phyloP scores from a whole-genome alignment of 352 stramenopile genomes.

The Blastocystis sp. region DNA sequence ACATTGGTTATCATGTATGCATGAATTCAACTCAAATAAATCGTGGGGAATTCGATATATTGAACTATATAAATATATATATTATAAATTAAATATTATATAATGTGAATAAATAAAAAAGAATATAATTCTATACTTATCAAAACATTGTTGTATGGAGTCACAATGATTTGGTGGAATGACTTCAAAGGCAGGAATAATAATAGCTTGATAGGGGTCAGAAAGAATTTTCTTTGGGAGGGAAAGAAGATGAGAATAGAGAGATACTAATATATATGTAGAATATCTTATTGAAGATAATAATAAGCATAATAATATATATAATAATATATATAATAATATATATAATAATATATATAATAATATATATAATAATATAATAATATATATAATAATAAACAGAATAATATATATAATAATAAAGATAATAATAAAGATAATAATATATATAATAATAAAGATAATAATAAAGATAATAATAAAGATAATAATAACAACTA shows the following conservation, averaged over 20 bases:
- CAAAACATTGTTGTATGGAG: background rate
- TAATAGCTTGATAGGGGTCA: constrained; percentile 2
- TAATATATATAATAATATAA: too few species aligned
- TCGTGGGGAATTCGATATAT: constrained; percentile 31
- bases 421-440: too few species aligned
- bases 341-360: too few species aligned
- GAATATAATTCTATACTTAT: constrained; percentile 7
- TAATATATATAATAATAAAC: too few species aligned
- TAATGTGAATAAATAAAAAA: constrained; percentile 6
- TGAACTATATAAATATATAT: constrained; percentile 29
- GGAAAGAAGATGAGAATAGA: constrained; percentile 1
- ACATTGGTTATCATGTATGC: constrained; percentile 14
- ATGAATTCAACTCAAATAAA: constrained; percentile 8
- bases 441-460: too few species aligned
- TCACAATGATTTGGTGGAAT: constrained; percentile 4
- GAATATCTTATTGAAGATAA: too few species aligned
- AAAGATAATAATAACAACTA: too few species aligned
- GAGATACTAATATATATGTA: too few species aligned
- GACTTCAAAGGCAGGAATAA: constrained; percentile 21
- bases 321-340: too few species aligned
- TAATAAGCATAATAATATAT: too few species aligned
- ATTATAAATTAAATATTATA: background rate
- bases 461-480: too few species aligned
- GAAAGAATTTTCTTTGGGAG: background rate
- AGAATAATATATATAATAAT: too few species aligned